Evolutionary conservation across 2,329 filamentous ascomycete species (phyloP), one percentile per base, ranked within the genome.

Genomic region (Penicillium italicum): DNA sequence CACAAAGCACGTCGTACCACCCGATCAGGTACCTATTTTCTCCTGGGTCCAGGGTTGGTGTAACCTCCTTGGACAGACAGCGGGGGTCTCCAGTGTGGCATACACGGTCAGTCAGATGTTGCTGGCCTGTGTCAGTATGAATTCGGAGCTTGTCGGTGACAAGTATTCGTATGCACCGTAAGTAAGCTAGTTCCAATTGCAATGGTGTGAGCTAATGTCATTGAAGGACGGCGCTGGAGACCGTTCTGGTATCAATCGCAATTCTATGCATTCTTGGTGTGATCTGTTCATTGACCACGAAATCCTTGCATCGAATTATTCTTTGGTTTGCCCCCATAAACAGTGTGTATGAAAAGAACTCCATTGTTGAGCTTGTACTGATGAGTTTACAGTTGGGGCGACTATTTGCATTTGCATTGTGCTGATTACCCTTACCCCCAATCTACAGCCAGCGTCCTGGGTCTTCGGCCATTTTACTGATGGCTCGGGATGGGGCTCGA

Each of bases 1-100:
- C 33, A 85, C 83, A 10, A 86, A 86, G 63, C 80, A 85, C 65
- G 83, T 87, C 33, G 83, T 86, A 2, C 84, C 84, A 9, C 73
- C 77, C 16, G 77, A 84, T 53, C 80, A 85, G 65, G 82, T 85
- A 30, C 80, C 85, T 2, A 79, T 85, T 12, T 86, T 83, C 77
- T 80, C 83, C 0, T 87, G 84, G 84, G 75, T 86, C 41, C 83
- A 86, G 53, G 84, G 84, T n/a, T 86, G 84, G 84, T 84, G 82
- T 65, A 87, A 87, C 60, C 79, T 87, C 31, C 76, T 87, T 1
- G 84, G 84, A 8, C 84, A 87, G 69, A 84, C 83, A 8, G 82
- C 82, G 12, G 84, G 84, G 36, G 83, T 85, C 12, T 82, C 83
- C 10, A 85, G 82, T 65, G 77, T 87, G 42, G 82, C 80, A 18